Base-by-base conservation (phyloP, 2,329 filamentous ascomycete species). In the Erysiphe neolycopersici region DNA sequence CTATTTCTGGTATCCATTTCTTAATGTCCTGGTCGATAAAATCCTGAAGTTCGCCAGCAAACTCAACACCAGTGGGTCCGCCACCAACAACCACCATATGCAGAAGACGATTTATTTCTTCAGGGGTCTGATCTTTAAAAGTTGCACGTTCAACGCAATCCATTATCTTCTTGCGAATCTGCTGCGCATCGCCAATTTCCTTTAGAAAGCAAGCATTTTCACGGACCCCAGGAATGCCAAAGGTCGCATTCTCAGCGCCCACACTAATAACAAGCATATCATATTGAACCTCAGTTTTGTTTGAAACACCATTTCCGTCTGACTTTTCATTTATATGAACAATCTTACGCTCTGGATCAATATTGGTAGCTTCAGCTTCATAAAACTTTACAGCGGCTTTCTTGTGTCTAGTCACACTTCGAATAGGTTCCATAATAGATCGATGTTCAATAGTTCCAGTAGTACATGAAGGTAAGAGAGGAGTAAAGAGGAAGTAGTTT, bases 401-500 rank as follows among this genome's bases (percentile, higher is more conserved):
- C 72, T 95, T 95, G 66, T 89, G 80, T 57, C 85, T 81, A 53
- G 93, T 71, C 61, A 98, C 93, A 60, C 89, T 83, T 59, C 89
- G 83, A 55, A 98, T 79, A 45, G 89, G 89, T 67, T 98, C 89
- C 89, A 98, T 98, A 63, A 98, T 98, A 58, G 85, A 95, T 60
- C 89, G 83, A 67, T 95, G 89, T 69, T 98, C 89, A 61, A 98
- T 89, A 54, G 83, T 79, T 56, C 89, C 89, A 51, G 87, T 94
- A 43, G 89, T 95, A 65, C 89, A 98, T 58, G 87, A 95, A 51
- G 89, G 89, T 48, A 98, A 73, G 47, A 98, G 75, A 47, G 89
- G 89, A 29, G 89, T 98, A 71, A 98, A 98, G 53, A 98, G 78
- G 76, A 98, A 98, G 73, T 93, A 98, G 67, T 98, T 98, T 60